Conservation (phyloP, 257 asterid genomes). For the Gynochthodes officinalis region DNA sequence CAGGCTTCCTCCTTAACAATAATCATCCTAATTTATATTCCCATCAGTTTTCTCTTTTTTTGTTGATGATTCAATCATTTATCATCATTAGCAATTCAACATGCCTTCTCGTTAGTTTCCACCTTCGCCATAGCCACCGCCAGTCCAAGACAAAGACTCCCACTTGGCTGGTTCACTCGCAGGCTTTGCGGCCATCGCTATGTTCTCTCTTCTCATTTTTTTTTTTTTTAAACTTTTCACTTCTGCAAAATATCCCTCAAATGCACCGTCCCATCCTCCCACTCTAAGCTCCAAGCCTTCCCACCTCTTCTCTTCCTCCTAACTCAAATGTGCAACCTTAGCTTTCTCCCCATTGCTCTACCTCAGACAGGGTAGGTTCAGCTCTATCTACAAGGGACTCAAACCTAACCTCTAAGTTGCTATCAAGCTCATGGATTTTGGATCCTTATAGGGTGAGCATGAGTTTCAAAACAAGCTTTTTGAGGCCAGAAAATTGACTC, state of each 20-base stretch:
- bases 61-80: neutral
- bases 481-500: constrained; percentile 69
- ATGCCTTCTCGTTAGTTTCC: constrained; percentile 84
- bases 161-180: constrained; percentile 48
- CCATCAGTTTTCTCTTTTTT: too few relatives aligned
- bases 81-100: too few relatives aligned
- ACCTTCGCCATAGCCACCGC: constrained; percentile 31
- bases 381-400: constrained; percentile 80
- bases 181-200: constrained; percentile 60
- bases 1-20: neutral
- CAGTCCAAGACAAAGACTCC: constrained; percentile 32
- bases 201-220: constrained; percentile 53
- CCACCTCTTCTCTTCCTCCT: constrained; percentile 58
- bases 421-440: constrained; percentile 87
- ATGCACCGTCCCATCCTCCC: constrained; percentile 78
- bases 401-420: constrained; percentile 44
- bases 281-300: constrained; percentile 80
- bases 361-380: constrained; percentile 93
- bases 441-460: constrained; percentile 93
- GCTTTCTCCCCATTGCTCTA: constrained; percentile 65
- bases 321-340: constrained; percentile 76
- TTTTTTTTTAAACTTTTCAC: constrained; percentile 62
- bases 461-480: constrained; percentile 92
- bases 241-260: constrained; percentile 57
- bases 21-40: neutral